Evolutionary conservation across 116 monocot species (phyloP), one percentile per base, ranked within the genome.

Genomic region (Posidonia oceanica): DNA sequence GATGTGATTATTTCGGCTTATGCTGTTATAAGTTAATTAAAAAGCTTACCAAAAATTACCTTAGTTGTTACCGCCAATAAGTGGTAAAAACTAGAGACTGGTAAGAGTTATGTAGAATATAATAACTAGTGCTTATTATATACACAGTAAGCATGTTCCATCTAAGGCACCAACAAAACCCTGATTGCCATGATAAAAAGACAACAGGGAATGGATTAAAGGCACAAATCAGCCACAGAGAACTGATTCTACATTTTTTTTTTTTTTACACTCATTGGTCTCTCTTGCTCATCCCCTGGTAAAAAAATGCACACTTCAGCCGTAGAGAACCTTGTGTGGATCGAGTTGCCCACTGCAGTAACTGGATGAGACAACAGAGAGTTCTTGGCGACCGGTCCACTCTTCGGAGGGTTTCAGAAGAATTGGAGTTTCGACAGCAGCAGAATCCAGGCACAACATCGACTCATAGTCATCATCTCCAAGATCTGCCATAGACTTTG

Each of bases 401-500:
- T 89, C 93, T 65, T 93, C 82, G 14, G 36, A 75, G 8, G 93
- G 84, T 68, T 79, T 88, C 12, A 93, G 75, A 71, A 57, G 52
- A 10, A 87, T 86, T 8, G 80, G 83, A 21, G 36, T 79, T 67
- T 87, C 84, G 16, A 82, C 59, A 0, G 73, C 88, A 53, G 93
- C 89, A 22, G 93, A 78, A 64, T 78, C 86, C 70, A 93, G 73
- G 52, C 93, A 86, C 14, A 93, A 63, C 89, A 89, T 93, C 38
- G 59, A 52, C 61, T 84, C 82, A 74, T 81, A 89, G 39, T 93
- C 93, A 22, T 80, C 84, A 52, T 89, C 84, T 52, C 89, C 89
- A 21, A 93, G 79, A 61, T 93, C 93, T 39, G 75, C 58, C 11
- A 93, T 73, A 16, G 80, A 72, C 73, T 84, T 93, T 0, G 86